Evolutionary conservation across 2,329 filamentous ascomycete species (phyloP).

Genomic region (Biscogniauxia mediterranea): DNA sequence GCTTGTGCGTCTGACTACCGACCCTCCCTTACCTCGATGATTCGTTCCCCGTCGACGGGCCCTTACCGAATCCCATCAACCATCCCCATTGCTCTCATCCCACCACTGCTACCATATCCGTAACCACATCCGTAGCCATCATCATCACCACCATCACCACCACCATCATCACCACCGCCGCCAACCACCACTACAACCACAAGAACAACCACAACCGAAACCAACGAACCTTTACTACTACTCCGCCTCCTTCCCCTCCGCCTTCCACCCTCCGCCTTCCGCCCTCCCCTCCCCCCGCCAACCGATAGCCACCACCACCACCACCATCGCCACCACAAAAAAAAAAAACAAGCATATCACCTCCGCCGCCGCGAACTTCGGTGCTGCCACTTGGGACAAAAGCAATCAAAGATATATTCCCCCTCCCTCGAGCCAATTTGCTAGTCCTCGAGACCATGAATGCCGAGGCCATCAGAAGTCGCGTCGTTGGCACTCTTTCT

Average conservation of each 20-base stretch:
- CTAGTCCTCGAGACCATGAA: slow-evolving; percentile 61
- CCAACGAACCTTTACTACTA: too few species aligned
- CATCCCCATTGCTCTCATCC: not conserved
- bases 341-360: too few species aligned
- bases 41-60: slow-evolving; percentile 8
- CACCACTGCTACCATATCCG: too few species aligned
- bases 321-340: not conserved
- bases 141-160: too few species aligned
- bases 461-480: slow-evolving; percentile 69
- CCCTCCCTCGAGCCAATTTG: not conserved
- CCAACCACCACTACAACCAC: too few species aligned
- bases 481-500: slow-evolving; percentile 74
- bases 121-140: too few species aligned
- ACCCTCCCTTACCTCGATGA: slow-evolving; percentile 2
- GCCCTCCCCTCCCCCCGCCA: not conserved
- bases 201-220: too few species aligned
- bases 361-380: too few species aligned
- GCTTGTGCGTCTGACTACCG: not conserved
- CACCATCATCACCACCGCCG: too few species aligned
- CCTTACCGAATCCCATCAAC: not conserved
- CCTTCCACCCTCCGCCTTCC: not conserved
- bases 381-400: too few species aligned
- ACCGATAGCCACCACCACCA: not conserved
- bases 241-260: not conserved
- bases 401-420: not conserved